Percentiles rank a stretch among this genome's conserved stretches.
phyloP scores from a whole-genome alignment of 768 basidiomycete species.

The Sporobolomyces phaffii region DNA sequence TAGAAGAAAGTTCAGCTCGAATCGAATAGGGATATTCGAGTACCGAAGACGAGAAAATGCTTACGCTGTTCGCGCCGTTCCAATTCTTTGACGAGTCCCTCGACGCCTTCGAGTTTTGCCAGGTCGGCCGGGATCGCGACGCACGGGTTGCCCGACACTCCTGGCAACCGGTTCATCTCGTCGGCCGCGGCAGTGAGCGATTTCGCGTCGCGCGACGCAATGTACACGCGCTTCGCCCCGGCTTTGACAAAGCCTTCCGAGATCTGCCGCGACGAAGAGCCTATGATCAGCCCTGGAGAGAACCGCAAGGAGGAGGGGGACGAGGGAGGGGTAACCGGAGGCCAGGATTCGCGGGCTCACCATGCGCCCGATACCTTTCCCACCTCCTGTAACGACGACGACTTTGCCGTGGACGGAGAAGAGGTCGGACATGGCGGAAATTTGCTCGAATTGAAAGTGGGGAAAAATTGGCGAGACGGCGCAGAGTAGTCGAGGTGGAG shows the following conservation, averaged over 20 bases:
- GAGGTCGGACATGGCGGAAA: constrained; percentile 17
- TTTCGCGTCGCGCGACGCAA: constrained; percentile 56
- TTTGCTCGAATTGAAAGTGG: constrained; percentile 1
- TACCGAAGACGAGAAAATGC: no score
- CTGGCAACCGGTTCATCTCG: constrained; percentile 53
- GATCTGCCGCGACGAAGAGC: constrained; percentile 53
- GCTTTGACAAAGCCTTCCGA: constrained; percentile 60
- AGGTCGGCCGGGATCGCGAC: constrained; percentile 56
- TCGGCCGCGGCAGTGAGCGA: constrained; percentile 55
- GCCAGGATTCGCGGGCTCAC: no score
- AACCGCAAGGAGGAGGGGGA: no score
- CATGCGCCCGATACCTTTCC: constrained; percentile 55
- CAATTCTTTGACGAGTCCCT: constrained; percentile 54
- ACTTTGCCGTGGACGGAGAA: constrained; percentile 45
- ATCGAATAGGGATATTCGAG: no score
- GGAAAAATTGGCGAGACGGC: not conserved
- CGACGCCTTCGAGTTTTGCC: constrained; percentile 55
- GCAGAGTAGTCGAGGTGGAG: no score
- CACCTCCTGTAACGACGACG: constrained; percentile 63
- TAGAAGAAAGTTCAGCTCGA: not conserved
- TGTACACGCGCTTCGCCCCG: constrained; percentile 59
- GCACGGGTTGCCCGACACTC: constrained; percentile 53
- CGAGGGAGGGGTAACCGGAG: not conserved
- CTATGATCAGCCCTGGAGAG: no score
- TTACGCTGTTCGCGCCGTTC: constrained; percentile 52